These are phyloP conservation scores for Capsicum pubescens DNA, from an alignment of 257 asterid genomes.

Conservation along the genomic window DNA sequence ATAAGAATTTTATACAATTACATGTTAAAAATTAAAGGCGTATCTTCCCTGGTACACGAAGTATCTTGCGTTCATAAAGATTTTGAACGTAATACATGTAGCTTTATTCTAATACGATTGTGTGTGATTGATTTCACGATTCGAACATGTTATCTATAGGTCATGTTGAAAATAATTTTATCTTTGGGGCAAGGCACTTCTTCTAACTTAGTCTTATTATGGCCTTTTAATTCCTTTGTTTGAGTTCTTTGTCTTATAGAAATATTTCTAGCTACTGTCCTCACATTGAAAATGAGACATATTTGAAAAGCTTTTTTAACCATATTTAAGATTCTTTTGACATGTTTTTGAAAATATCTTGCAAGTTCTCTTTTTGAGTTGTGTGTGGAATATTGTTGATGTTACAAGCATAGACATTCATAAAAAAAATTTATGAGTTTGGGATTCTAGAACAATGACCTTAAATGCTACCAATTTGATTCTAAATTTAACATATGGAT, in stretches of 20 bases:
- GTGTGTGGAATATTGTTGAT: not conserved
- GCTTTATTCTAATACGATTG: accelerated
- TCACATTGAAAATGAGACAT: constrained; percentile 4
- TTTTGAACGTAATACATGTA: not conserved
- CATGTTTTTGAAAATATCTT: not conserved
- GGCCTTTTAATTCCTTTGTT: not conserved
- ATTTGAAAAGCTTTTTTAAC: not conserved
- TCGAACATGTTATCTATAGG: not conserved
- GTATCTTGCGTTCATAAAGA: not conserved
- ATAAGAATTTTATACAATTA: not conserved
- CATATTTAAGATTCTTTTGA: not conserved
- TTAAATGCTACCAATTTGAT: no score
- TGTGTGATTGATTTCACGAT: not conserved
- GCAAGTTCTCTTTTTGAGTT: not conserved
- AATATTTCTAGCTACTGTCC: not conserved
- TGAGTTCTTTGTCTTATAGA: not conserved
- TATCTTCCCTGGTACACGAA: not conserved
- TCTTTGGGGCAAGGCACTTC: not conserved
- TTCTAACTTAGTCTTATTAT: not conserved
- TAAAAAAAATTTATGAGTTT: no score
- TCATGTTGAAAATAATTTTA: not conserved
- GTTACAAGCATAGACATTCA: not conserved
- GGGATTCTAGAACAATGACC: no score
- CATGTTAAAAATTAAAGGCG: not conserved
- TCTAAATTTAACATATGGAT: no score